Evolutionary conservation across 257 asterid genomes (phyloP).

Genomic region (Rehmannia glutinosa): DNA sequence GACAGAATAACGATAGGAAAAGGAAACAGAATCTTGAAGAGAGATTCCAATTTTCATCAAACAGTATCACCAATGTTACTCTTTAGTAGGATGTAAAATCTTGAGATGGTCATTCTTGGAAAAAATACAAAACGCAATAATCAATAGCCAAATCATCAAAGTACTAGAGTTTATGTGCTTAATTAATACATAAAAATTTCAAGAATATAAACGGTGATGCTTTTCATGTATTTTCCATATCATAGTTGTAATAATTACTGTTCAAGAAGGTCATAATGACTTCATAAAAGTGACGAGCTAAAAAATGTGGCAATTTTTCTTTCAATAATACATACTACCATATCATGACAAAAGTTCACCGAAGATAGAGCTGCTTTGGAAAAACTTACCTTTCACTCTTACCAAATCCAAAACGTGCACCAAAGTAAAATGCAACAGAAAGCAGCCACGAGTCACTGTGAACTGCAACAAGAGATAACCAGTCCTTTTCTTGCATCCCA

Average conservation of each 20-base stretch:
- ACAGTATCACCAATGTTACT: neutral
- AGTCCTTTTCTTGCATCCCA: conserved; percentile 50
- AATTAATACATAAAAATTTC: neutral
- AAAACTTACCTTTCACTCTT: conserved; percentile 46
- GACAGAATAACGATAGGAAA: neutral
- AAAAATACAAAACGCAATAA: neutral
- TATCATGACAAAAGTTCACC: neutral
- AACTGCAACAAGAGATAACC: conserved; percentile 59
- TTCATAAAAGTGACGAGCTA: neutral
- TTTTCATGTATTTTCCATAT: neutral
- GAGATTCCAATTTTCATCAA: neutral
- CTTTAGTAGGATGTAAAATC: neutral
- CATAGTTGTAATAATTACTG: neutral
- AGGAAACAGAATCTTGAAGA: neutral
- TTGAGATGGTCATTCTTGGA: neutral
- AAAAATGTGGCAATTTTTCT: neutral
- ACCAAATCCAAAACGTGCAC: conserved; percentile 52
- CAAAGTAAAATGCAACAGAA: conserved; percentile 58
- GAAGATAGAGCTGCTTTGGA: neutral
- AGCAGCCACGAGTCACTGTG: conserved; percentile 66
- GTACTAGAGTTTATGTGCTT: neutral
- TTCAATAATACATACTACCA: neutral
- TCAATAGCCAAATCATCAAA: neutral
- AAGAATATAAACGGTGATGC: neutral
- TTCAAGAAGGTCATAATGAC: neutral